Percentiles rank a stretch among this genome's conserved stretches.
phyloP scores from a whole-genome alignment of 371 early-diverging fungal species.

The Lichtheimia corymbifera region DNA sequence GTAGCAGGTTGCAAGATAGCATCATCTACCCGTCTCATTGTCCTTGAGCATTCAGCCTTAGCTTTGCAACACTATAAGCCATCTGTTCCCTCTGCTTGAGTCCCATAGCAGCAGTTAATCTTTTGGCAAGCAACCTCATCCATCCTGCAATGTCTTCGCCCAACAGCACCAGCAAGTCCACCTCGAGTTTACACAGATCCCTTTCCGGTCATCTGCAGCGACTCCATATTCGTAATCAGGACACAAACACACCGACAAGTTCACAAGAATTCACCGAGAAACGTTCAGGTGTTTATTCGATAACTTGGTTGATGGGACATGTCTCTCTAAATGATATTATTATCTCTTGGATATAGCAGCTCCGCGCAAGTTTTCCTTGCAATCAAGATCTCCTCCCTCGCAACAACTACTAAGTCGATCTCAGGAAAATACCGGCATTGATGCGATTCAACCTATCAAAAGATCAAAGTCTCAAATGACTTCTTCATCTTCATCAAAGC shows the following conservation, averaged over 20 bases:
- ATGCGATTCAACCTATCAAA: conserved; percentile 15
- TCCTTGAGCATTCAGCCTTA: too few species aligned
- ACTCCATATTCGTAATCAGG: conserved; percentile 37
- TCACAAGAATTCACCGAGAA: conserved; percentile 18
- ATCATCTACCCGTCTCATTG: too few species aligned
- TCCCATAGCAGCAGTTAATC: conserved; percentile 22
- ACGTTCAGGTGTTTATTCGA: conserved; percentile 9
- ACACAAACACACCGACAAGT: conserved; percentile 6
- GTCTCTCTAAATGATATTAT: too few species aligned
- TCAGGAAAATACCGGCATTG: conserved; percentile 4
- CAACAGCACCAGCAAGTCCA: conserved; percentile 23
- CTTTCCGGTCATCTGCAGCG: conserved; percentile 49
- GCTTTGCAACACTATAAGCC: background rate
- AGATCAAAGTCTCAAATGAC: conserved; percentile 16
- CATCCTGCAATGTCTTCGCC: conserved; percentile 34
- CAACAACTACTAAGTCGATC: conserved; percentile 3
- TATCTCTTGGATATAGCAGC: background rate
- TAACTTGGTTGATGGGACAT: background rate
- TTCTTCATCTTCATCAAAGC: conserved; percentile 35
- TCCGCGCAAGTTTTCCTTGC: conserved; percentile 16
- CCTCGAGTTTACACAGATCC: conserved; percentile 40
- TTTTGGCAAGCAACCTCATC: conserved; percentile 8
- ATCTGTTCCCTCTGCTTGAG: conserved; percentile 17
- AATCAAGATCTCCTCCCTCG: conserved; percentile 15
- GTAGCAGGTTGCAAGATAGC: too few species aligned